Evolutionary conservation across 2,329 filamentous ascomycete genomes (phyloP).

Genomic region (Pseudogymnoascus sp.): DNA sequence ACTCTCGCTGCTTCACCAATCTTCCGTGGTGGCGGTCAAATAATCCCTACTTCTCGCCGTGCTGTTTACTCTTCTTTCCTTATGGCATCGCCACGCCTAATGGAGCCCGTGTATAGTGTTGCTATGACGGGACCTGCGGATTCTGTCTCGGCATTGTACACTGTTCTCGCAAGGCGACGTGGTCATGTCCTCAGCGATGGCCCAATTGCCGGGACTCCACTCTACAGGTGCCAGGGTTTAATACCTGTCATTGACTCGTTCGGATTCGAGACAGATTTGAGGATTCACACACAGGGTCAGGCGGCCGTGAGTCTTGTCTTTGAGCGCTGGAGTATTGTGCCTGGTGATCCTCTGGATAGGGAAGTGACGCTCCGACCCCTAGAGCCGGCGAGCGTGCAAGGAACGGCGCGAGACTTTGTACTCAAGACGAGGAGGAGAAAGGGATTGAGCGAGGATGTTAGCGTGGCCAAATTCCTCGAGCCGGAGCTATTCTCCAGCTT

Average conservation of each 20-base stretch:
- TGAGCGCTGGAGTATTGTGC: constrained; percentile 92
- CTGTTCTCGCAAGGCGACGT: constrained; percentile 76
- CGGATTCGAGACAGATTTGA: constrained; percentile 93
- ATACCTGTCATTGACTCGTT: constrained; percentile 96
- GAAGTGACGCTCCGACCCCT: constrained; percentile 75
- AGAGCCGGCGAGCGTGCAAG: constrained; percentile 81
- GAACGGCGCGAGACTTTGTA: constrained; percentile 90
- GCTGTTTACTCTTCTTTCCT: constrained; percentile 95
- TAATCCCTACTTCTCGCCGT: constrained; percentile 88
- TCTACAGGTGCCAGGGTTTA: constrained; percentile 85
- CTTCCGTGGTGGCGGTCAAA: constrained; percentile 90
- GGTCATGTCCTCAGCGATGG: constrained; percentile 94
- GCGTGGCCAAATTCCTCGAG: constrained; percentile 92
- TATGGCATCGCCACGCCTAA: constrained; percentile 90
- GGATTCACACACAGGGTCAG: constrained; percentile 91
- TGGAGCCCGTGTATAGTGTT: constrained; percentile 93
- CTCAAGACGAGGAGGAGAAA: constrained; percentile 91
- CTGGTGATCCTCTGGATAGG: constrained; percentile 87
- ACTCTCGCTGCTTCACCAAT: constrained; percentile 83
- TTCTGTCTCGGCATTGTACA: constrained; percentile 83
- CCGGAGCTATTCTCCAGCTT: constrained; percentile 84
- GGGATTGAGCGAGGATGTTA: constrained; percentile 90
- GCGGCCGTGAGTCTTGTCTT: constrained; percentile 88
- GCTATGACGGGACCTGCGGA: constrained; percentile 90
- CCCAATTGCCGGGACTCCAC: constrained; percentile 84